Base-by-base conservation (phyloP, 2,329 filamentous ascomycete species). In the Pseudogymnoascus sp. region DNA sequence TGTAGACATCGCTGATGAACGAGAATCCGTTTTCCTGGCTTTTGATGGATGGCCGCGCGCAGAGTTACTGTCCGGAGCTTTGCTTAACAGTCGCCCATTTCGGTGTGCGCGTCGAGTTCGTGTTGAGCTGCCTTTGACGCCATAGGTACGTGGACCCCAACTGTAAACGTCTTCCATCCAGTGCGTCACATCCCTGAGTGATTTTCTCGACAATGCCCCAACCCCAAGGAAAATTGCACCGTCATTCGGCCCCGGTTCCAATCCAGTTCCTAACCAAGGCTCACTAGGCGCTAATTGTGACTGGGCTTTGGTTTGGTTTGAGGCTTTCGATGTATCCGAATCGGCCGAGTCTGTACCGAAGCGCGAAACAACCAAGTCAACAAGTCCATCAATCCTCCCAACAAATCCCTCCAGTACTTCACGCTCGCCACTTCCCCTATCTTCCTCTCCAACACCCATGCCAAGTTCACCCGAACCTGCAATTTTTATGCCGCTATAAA, bases 371-470 rank as follows among this genome's bases (percentile, higher is more conserved):
- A 97, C 80, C 59, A 97, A 75, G 75, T 99, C 95, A 5, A 96
- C 84, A 40, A 99, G 80, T 0, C 95, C 95, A 61, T 95, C 88
- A 23, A 91, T 90, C 63, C 90, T 82, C 8, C 82, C 82, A 1
- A 91, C 86, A 66, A 96, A 85, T n/a, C 91, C 91, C 74, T 97
- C 93, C 1, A 99, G 79, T 0, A 97, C 93, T 70, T 96, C 93
- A 70, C 93, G 83, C 77, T 97, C 93, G 34, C 92, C 92, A 73
- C 93, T 97, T 4, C 93, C 93, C 74, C 92, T 89, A 63, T 97
- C 91, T 77, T 97, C 95, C 74, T 97, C 95, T 16, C 95, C 95
- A 1, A 97, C 95, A 0, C 95, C 95, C 53, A 97, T 85, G 14
- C 95, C 95, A 25, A 97, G 83, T 76, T 97, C 93, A 16, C 95